A percentile compares a stretch with the other conserved stretches of the same genome.
Conservation (phyloP, 352 stramenopile species). For the Phytophthora cactorum region DNA sequence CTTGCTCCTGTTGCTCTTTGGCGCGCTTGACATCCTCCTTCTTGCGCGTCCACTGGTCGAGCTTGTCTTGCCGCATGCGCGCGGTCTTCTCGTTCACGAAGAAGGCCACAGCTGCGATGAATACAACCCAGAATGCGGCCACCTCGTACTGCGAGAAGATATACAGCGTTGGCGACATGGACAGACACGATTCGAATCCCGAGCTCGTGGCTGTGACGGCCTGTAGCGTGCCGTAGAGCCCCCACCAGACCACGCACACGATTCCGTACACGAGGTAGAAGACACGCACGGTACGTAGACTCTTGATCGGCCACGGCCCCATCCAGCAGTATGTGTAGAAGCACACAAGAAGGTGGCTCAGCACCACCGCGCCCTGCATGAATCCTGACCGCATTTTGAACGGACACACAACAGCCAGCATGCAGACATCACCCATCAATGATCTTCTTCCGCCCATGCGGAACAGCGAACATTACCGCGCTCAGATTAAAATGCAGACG, state of each 20-base stretch:
- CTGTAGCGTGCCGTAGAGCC: constrained; percentile 67
- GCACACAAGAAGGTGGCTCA: constrained; percentile 68
- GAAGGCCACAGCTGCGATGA: constrained; percentile 55
- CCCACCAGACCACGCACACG: constrained; percentile 70
- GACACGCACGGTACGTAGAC: constrained; percentile 58
- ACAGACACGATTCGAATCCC: constrained; percentile 74
- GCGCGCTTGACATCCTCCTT: constrained; percentile 39
- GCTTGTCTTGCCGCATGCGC: constrained; percentile 45
- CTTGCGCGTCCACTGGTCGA: constrained; percentile 35
- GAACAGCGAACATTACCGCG: constrained; percentile 2
- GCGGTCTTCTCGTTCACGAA: constrained; percentile 58
- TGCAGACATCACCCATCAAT: constrained; percentile 16
- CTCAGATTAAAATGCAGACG: constrained; percentile 18
- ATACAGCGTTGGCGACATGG: constrained; percentile 69
- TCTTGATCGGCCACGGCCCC: constrained; percentile 59
- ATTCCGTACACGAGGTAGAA: constrained; percentile 72
- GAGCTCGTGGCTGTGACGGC: constrained; percentile 60
- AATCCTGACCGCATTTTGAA: constrained; percentile 44
- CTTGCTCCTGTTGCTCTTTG: constrained; percentile 41
- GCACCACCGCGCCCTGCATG: constrained; percentile 64
- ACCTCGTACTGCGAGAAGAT: constrained; percentile 79
- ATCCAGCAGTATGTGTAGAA: constrained; percentile 85
- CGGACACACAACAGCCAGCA: constrained; percentile 10
- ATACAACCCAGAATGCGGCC: constrained; percentile 65
- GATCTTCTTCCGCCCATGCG: constrained; percentile 4